phyloP scores from a whole-genome alignment of 2,329 filamentous ascomycete genomes.

The Diaporthe ilicicola region DNA sequence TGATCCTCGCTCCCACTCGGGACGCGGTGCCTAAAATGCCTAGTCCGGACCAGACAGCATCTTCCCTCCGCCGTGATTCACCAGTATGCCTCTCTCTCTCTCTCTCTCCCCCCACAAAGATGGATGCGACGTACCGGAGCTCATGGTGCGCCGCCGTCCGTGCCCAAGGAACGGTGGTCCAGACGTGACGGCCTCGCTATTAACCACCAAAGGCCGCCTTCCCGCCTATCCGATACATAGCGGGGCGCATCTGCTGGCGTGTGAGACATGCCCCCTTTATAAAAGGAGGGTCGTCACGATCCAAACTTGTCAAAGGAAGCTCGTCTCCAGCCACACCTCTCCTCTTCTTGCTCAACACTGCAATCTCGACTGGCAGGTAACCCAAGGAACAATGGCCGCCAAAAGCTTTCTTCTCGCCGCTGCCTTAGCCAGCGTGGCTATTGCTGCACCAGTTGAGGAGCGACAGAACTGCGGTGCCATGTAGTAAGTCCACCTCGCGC shows the following conservation, averaged over 20 bases:
- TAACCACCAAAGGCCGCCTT: constrained; percentile 6
- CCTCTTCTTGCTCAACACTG: constrained; percentile 11
- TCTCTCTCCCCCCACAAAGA: no score
- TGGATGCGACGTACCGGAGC: not conserved
- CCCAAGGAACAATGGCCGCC: constrained; percentile 37
- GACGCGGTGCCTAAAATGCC: constrained; percentile 7
- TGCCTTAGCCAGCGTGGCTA: constrained; percentile 46
- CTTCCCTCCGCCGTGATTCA: not conserved
- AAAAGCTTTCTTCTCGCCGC: constrained; percentile 43
- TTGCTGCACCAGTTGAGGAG: constrained; percentile 53
- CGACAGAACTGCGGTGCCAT: constrained; percentile 47
- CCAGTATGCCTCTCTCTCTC: not conserved
- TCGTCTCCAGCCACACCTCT: constrained; percentile 25
- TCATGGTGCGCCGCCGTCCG: not conserved
- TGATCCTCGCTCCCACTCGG: not conserved
- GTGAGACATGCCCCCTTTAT: not conserved
- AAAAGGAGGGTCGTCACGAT: constrained; percentile 1
- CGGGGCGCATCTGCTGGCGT: not conserved
- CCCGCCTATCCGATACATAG: constrained; percentile 20
- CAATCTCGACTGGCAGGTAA: constrained; percentile 10
- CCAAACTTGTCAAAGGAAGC: not conserved
- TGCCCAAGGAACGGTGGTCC: not conserved
- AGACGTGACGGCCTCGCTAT: not conserved
- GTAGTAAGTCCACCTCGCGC: constrained; percentile 41
- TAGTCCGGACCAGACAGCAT: not conserved